phyloP scores from a whole-genome alignment of 345 rosid species.

The Draba incana region DNA sequence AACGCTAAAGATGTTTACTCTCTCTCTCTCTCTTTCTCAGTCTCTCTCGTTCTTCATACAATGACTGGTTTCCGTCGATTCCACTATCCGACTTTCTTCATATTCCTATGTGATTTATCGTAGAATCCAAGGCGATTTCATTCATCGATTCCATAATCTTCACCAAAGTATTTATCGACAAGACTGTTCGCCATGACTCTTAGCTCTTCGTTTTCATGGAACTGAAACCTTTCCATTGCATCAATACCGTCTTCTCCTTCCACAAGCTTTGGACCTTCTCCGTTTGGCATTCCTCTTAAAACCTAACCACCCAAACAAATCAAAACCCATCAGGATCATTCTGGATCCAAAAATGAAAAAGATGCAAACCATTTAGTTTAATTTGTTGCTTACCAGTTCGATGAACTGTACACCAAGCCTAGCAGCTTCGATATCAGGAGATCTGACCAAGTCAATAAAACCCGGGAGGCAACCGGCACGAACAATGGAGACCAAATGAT shows the following conservation, averaged over 20 bases:
- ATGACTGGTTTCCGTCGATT: slow-evolving; percentile 31
- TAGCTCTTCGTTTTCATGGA: slow-evolving; percentile 92
- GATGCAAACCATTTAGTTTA: slow-evolving; percentile 16
- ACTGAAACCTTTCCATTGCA: slow-evolving; percentile 95
- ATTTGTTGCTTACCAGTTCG: slow-evolving; percentile 73
- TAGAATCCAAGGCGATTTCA: slow-evolving; percentile 21
- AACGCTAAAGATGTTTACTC: slow-evolving; percentile 14
- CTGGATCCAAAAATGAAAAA: slow-evolving; percentile 8
- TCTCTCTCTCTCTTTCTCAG: background rate
- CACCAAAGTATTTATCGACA: slow-evolving; percentile 88
- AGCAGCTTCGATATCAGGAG: slow-evolving; percentile 86
- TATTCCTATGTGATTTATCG: slow-evolving; percentile 9
- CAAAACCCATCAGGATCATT: slow-evolving; percentile 2
- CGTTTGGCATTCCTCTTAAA: slow-evolving; percentile 88
- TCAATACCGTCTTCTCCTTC: slow-evolving; percentile 96
- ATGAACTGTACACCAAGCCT: slow-evolving; percentile 92
- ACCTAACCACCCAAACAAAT: slow-evolving; percentile 49
- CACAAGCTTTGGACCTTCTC: slow-evolving; percentile 84
- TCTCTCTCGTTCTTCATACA: slow-evolving; percentile 3
- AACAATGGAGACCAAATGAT: slow-evolving; percentile 77
- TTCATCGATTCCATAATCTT: slow-evolving; percentile 75
- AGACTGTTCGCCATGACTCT: slow-evolving; percentile 93
- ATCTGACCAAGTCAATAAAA: slow-evolving; percentile 81
- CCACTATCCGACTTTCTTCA: slow-evolving; percentile 20
- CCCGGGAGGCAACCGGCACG: slow-evolving; percentile 80